Evolutionary conservation across 192 early-diverging fungal genomes (phyloP), one percentile per base, ranked within the genome.

Genomic region (Coemansia sp.): DNA sequence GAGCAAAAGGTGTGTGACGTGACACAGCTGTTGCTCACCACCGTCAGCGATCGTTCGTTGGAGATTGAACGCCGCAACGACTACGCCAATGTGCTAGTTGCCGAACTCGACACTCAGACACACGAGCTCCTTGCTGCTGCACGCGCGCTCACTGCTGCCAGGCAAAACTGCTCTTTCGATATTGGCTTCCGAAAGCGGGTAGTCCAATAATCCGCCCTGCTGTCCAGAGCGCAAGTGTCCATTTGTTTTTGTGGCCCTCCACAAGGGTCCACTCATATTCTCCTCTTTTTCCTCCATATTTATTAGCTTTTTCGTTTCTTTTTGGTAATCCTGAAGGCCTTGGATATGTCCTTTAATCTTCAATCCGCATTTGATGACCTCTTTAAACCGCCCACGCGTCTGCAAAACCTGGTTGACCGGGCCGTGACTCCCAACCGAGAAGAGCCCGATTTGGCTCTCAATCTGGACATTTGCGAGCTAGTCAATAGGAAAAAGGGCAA

Each of bases 401-500:
- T 81, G 58, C 78, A 81, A 67, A 73, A 59, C 23, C 65, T 81
- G 69, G 61, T 86, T 86, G 94, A 92, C 73, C 86, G 87, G 24
- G 94, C 92, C 3, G 94, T 94, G 65, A 84, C 86, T 52, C 83
- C 88, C 7, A 78, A 84, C 14, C 84, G 83, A 14, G 70, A 68
- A 62, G 88, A 90, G 49, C 89, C 96, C 0, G 92, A 98, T 67
- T 68, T 95, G 56, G 83, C 87, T 14, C 82, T 98, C 44, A 93
- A 96, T 78, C 85, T 98, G 22, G 96, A 98, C 76, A 94, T 98
- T 56, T 94, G 92, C 74, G 94, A 97, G 73, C 82, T 96, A 51
- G 91, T 98, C 65, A 97, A 95, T 71, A 85, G 87, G 50, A 97
- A 97, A 70, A 86, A 89, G 64, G 87, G 90, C 62, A 91, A 86